Percentiles rank a stretch among this genome's conserved stretches.
phyloP scores from a whole-genome alignment of 2,329 filamentous ascomycete genomes.

The Fusarium tuaranense region DNA sequence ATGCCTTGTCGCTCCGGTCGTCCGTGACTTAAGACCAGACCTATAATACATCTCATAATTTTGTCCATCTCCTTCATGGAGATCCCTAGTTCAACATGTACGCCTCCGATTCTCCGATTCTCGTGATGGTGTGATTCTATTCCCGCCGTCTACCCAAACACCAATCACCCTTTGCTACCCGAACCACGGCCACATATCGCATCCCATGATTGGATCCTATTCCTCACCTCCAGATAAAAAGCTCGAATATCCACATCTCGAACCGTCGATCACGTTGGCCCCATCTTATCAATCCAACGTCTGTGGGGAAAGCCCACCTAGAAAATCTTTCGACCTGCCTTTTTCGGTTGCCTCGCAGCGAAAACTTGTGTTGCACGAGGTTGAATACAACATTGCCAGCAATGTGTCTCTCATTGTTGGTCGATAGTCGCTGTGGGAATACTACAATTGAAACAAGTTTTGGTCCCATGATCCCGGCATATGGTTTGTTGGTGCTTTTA shows the following conservation, averaged over 20 bases:
- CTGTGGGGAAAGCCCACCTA: not conserved
- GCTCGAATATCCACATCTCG: not conserved
- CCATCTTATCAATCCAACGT: constrained; percentile 1
- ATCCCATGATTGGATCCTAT: not conserved
- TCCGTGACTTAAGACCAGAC: not conserved
- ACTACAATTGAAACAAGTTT: not conserved
- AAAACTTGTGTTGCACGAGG: not conserved
- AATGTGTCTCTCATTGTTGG: not conserved
- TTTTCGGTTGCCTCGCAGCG: not conserved
- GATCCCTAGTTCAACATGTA: not conserved
- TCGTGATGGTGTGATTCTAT: not conserved
- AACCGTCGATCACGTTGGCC: not conserved
- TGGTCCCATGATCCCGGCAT: not conserved
- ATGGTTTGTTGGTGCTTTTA: not conserved
- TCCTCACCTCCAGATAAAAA: not conserved
- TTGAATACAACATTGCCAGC: not conserved
- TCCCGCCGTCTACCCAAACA: not conserved
- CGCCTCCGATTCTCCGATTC: not conserved
- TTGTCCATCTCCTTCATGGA: not conserved
- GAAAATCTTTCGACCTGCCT: not conserved
- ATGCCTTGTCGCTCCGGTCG: not conserved
- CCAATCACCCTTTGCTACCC: not conserved
- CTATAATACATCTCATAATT: not conserved
- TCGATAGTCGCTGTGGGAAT: not conserved
- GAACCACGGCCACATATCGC: not conserved